phyloP scores from a whole-genome alignment of 805 yeast genomes.

The Deakozyma indianensis region DNA sequence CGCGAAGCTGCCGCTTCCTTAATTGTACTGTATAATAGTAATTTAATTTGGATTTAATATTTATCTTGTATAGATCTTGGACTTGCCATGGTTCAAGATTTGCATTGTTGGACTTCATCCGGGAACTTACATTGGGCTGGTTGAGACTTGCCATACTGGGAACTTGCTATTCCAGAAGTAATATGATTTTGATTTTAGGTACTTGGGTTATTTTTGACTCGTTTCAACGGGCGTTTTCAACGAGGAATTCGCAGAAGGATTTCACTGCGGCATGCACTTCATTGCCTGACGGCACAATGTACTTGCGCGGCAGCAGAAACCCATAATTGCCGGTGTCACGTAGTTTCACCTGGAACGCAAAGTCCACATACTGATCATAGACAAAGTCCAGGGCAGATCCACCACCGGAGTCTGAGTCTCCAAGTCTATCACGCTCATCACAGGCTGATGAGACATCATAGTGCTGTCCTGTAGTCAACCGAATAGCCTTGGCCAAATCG shows the following conservation, averaged over 20 bases:
- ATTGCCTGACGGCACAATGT: constrained; percentile 60
- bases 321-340: constrained; percentile 79
- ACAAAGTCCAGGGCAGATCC: constrained; percentile 73
- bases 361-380: constrained; percentile 68
- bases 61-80: no score
- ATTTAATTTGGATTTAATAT: not conserved
- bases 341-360: constrained; percentile 75
- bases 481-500: constrained; percentile 62
- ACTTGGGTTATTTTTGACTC: no score
- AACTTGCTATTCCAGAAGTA: no score
- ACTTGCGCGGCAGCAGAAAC: constrained; percentile 56
- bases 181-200: no score
- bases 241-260: constrained; percentile 42
- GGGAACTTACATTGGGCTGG: no score
- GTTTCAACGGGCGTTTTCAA: not conserved
- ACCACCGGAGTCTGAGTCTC: constrained; percentile 45
- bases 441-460: constrained; percentile 70
- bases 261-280: constrained; percentile 56
- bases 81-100: no score
- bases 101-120: no score
- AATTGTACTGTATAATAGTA: not conserved
- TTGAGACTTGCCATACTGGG: no score
- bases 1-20: not conserved
- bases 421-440: constrained; percentile 48
- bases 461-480: constrained; percentile 45